Evolutionary conservation across 2,329 filamentous ascomycete species (phyloP), one percentile per base, ranked within the genome.

Genomic region (Davidsoniella eucalypti): DNA sequence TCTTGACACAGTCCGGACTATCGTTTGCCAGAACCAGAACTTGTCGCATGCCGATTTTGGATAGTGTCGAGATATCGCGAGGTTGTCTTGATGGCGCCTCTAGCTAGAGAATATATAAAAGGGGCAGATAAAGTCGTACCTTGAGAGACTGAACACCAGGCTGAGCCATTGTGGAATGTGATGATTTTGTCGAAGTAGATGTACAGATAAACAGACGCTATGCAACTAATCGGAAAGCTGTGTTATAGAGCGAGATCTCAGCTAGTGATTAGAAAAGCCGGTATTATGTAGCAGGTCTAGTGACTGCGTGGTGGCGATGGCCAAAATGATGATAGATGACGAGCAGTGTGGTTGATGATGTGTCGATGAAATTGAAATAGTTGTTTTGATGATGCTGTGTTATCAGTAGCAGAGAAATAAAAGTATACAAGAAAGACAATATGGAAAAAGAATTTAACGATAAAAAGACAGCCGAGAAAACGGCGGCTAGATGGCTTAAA

Each of bases 61-160:
- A 33, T 33, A 33, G 8, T 33, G 2, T 33, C 29, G 29, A 12
- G 29, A 33, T 33, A 12, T 23, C 9, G 12, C 12, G 29, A 9
- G 29, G 29, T 33, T 3, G 8, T 10, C 12, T 33, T 33, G 8
- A 33, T 33, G 29, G 29, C 29, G 12, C 29, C 29, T 33, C 29
- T 12, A 9, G 29, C 29, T 33, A 33, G 29, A 33, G 29, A 5
- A 12, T 5, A 33, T 33, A 33, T 12, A 33, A 33, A 10, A 33
- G 29, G 29, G 29, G 29, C 7, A 33, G 25, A 16, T 50, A 41
- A 44, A 47, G 46, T 36, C 71, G 58, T 71, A 92, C 87, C 85
- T 94, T 94, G 64, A 94, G 71, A 59, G 86, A 93, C 71, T 93
- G 86, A 62, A 88, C 90, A 61, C 84, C 84, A 55, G 82, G 83